Base-by-base conservation (phyloP, 495 filamentous ascomycete species). In the Neurospora sp. region DNA sequence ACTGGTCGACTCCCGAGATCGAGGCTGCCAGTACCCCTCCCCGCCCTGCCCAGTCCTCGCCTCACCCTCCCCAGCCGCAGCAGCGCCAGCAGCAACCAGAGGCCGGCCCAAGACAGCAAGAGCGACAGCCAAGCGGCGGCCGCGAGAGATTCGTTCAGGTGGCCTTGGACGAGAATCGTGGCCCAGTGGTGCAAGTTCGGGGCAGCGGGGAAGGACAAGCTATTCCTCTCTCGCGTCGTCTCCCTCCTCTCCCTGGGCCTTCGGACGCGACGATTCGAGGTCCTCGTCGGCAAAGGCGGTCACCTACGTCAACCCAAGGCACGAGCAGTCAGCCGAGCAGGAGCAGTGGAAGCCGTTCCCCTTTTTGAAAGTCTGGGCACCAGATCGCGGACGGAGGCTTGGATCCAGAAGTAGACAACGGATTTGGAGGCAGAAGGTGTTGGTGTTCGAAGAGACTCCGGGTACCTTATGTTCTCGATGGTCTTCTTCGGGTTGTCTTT, bases 81-180 rank as follows among this genome's bases (percentile, higher is more conserved):
- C 53, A 8, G 2, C 6, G 7, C 6, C 27, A 35, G 27, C 53
- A 22, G 5, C 53, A 31, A 9, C 0, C 1, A 31, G 20, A 3
- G 12, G 5, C 22, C 16, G 53, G 53, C 3, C 53, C 0, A 16
- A 35, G 12, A 18, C 27, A 61, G 0, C 4, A 61, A 0, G 1
- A 35, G 11, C 53, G 27, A 16, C 53, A 18, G 6, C 1, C 11
- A 31, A 27, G 14, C 53, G 27, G 12, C 6, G 27, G 53, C 1
- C 53, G 27, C 3, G 22, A 0, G 0, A 6, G 6, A 0, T 61
- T 61, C 12, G 53, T 61, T 0, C 12, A 18, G 27, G 2, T 61
- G 0, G 0, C n/a, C n/a, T 0, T 10, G n/a, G 44, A 48, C n/a
- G 18, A 48, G n/a, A 11, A 11, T 0, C 44, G 7, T 1, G 44